Percentiles rank a stretch among this genome's conserved stretches.
Evolutionary conservation across 371 early-diverging fungal genomes (phyloP).

Genomic region (Parasitella parasitica): DNA sequence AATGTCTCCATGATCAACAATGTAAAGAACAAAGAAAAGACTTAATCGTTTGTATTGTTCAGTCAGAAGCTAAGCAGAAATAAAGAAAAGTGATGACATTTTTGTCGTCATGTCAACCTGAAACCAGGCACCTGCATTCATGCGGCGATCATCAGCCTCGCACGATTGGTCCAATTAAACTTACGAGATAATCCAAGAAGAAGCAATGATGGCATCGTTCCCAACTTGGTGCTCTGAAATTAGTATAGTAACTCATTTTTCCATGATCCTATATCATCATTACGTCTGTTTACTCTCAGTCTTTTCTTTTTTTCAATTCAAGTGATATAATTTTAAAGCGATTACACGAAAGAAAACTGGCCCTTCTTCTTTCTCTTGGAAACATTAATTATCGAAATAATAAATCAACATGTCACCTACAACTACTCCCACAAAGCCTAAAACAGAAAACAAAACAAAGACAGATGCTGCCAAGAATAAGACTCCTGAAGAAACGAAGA

Average conservation of each 20-base stretch:
- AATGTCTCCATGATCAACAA: background rate
- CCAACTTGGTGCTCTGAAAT: too few relatives aligned
- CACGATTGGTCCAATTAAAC: background rate
- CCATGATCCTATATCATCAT: background rate
- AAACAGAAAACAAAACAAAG: background rate
- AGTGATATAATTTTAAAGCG: too few relatives aligned
- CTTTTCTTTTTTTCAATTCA: background rate
- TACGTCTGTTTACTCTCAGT: constrained; percentile 12
- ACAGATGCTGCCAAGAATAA: background rate
- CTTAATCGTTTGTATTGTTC: background rate
- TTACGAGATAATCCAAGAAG: background rate
- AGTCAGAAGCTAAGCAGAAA: background rate
- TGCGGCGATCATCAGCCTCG: background rate
- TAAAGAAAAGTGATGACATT: background rate
- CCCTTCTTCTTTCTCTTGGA: background rate
- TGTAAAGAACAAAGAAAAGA: background rate
- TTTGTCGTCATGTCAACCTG: background rate
- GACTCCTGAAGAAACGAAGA: background rate
- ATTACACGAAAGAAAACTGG: background rate
- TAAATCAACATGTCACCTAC: background rate
- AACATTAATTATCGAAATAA: background rate
- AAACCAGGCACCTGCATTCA: background rate
- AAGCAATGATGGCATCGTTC: background rate
- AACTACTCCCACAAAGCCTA: background rate
- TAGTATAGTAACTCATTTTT: background rate